Base-by-base conservation (phyloP, 106 monocot genomes). In the Ottelia alismoides region DNA sequence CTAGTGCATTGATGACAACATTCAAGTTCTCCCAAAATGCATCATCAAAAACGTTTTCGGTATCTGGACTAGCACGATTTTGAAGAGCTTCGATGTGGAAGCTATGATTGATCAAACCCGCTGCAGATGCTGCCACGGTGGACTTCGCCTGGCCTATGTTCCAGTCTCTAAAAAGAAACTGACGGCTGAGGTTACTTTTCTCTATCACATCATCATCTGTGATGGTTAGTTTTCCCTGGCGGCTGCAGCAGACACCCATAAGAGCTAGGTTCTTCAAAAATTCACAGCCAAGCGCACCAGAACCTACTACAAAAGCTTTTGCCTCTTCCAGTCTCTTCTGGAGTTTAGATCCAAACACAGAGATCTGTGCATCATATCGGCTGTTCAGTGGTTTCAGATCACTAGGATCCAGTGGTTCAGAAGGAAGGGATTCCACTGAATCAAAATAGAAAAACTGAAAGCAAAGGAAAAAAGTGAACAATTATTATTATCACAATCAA, bases 151-250 rank as follows among this genome's bases (percentile, higher is more conserved):
- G 84, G 27, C 94, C 88, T 52, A 94, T 94, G 53, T 94, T 94
- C 81, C 88, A 88, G 45, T 94, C 88, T 59, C 84, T 74, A 51
- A 94, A 94, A 10, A 94, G 76, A 57, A 94, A 94, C 48, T 94
- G 94, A 1, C 88, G 73, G 44, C 78, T 94, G 26, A 94, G 88
- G 64, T 94, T 88, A 68, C 84, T 94, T 55, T 82, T 94, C 62
- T 88, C 94, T 64, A 94, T 88, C 22, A 88, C 78, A 84, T 94
- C 88, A 66, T 88, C 94, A 60, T 94, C 94, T 27, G 88, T 84
- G 44, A 94, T 65, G 10, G 73, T 88, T 52, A 94, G 54, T 61
- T 88, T 88, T 5, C 88, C 94, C 30, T 80, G 76, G 18, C n/a
- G 67, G 60, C 80, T 70, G 60, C 88, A 94, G 56, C 73, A 76